Conservation (phyloP, 371 early-diverging fungal genomes). For the Haplosporangium sp. region DNA sequence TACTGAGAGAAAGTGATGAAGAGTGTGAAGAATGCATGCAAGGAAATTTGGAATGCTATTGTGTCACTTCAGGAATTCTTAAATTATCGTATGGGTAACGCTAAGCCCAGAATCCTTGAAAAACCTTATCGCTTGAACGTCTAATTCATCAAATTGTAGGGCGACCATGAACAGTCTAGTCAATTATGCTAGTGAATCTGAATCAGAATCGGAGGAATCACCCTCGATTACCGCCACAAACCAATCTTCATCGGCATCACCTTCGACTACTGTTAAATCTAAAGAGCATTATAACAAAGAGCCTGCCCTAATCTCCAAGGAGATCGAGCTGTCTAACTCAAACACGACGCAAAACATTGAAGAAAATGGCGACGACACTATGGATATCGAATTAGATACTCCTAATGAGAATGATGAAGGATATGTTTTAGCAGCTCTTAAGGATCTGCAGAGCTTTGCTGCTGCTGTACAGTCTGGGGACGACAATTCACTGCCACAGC, state of each 20-base stretch:
- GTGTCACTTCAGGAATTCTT: neutral
- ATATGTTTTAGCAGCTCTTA: conserved; percentile 26
- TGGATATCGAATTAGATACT: neutral
- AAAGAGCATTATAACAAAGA: neutral
- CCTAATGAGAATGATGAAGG: neutral
- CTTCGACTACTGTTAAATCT: neutral
- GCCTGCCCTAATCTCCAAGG: neutral
- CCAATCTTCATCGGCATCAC: neutral
- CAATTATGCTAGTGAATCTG: conserved; percentile 6
- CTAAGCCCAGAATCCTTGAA: neutral
- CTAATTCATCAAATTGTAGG: neutral
- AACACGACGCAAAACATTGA: neutral
- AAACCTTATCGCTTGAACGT: too few species aligned
- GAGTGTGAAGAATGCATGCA: neutral
- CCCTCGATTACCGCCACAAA: neutral
- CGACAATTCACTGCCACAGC: neutral
- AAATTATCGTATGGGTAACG: neutral
- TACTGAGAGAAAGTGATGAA: neutral
- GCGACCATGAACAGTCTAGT: conserved; percentile 8
- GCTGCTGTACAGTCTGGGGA: conserved; percentile 11
- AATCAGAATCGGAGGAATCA: conserved; percentile 12
- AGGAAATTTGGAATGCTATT: neutral
- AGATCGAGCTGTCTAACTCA: neutral
- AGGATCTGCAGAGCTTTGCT: conserved; percentile 38
- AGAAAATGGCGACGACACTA: neutral